Evolutionary conservation across 2,329 filamentous ascomycete species (phyloP).

Genomic region (Fusarium nematophilum): DNA sequence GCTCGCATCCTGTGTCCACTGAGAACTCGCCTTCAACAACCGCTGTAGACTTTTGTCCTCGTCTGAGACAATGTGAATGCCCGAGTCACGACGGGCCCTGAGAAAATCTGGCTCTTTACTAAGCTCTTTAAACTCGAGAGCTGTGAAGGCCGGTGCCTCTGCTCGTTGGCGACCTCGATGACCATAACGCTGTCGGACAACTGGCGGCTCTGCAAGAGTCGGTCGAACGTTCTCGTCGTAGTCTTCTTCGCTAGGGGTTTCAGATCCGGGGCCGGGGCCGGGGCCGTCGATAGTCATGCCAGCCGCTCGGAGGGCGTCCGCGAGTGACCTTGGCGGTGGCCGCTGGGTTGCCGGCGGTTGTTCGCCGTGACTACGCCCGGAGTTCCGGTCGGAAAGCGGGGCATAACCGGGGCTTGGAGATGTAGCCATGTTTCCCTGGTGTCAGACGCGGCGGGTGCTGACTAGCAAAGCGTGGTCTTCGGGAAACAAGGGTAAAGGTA

Average conservation of each 20-base stretch:
- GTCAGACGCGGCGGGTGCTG: background rate
- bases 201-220: conserved; percentile 33
- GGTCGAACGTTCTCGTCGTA: conserved; percentile 54
- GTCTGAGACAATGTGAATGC: conserved; percentile 43
- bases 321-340: conserved; percentile 40
- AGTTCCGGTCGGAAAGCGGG: conserved; percentile 21
- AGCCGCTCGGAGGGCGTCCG: conserved; percentile 42
- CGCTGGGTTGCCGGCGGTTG: conserved; percentile 18
- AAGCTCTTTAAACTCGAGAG: conserved; percentile 11
- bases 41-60: conserved; percentile 46
- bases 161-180: conserved; percentile 3
- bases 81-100: conserved; percentile 41
- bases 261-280: conserved; percentile 47
- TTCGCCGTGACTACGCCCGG: conserved; percentile 5
- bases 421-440: conserved; percentile 19
- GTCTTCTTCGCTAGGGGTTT: conserved; percentile 59
- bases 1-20: conserved; percentile 36
- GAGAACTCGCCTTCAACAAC: conserved; percentile 41
- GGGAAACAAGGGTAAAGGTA: too few relatives aligned
- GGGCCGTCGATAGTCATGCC: conserved; percentile 38
- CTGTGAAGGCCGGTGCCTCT: conserved; percentile 21
- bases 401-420: conserved; percentile 8
- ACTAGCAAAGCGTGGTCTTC: too few relatives aligned
- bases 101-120: conserved; percentile 8
- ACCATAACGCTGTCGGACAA: conserved; percentile 31